phyloP scores from a whole-genome alignment of 331 rosid genomes.

The Telfairia occidentalis region DNA sequence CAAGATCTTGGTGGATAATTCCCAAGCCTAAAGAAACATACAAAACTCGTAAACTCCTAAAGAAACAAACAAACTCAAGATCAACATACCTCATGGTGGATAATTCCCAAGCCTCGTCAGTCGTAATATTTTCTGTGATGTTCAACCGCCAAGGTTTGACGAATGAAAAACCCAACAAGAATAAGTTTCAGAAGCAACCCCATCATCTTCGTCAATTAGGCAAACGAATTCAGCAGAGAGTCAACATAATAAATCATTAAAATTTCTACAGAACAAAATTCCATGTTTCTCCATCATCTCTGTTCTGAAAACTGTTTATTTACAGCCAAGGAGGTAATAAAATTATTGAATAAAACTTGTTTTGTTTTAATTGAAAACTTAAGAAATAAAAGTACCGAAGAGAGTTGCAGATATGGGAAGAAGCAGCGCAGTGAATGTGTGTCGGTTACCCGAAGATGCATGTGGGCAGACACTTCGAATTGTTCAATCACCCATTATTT shows the following conservation, averaged over 20 bases:
- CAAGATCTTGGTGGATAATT: too few relatives aligned
- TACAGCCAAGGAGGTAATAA: neutral
- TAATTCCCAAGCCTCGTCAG: neutral
- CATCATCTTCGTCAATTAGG: neutral
- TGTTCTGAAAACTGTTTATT: neutral
- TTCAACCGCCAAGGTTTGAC: neutral
- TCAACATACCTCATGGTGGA: neutral
- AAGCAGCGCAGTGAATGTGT: neutral
- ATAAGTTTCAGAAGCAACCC: neutral
- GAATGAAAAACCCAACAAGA: neutral
- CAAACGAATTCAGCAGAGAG: neutral
- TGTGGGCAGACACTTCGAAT: slow-evolving; percentile 12
- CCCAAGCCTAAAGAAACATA: neutral
- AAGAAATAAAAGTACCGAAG: neutral
- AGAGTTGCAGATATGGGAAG: neutral
- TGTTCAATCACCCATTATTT: slow-evolving; percentile 5
- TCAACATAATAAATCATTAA: neutral
- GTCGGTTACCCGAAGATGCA: slow-evolving; percentile 6
- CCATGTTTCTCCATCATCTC: neutral
- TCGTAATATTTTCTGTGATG: neutral
- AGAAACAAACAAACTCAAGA: neutral
- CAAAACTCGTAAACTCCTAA: too few relatives aligned
- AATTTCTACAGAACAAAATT: neutral
- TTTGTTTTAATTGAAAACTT: neutral
- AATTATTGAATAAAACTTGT: neutral